Evolutionary conservation across 306 rosid genomes (phyloP), one percentile per base, ranked within the genome.

Genomic region (Dryas drummondii): DNA sequence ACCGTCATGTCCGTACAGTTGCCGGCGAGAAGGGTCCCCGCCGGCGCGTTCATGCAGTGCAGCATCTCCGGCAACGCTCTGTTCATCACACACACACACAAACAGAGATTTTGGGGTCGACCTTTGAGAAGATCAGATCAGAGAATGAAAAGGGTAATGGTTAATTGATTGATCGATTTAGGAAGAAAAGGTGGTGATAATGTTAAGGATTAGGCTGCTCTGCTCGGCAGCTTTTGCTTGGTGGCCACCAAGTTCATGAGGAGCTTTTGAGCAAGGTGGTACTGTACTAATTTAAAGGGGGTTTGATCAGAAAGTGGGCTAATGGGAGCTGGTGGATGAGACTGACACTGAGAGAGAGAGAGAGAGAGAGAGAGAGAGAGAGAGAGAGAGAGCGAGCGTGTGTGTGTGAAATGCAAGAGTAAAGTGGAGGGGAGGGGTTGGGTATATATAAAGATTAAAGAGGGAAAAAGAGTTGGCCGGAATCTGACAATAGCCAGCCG

Each of bases 1-100:
- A 78, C 83, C 63, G 86, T 74, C 78, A 70, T 70, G 75, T 82
- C 86, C 76, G 80, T 74, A 74, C 74, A 74, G 70, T 73, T 78
- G 9, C 83, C 83, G 72, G 71, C 76, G 8, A 47, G 10, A 48
- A 52, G 11, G 12, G 53, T 63, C n/a, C 68, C 84, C 27, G 56
- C 84, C n/a, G 56, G 68, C n/a, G 74, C 17, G 67, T 41, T 79
- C 65, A 74, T 49, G 47, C 77, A 78, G 81, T 82, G 68, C 61
- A 74, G 60, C 80, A 74, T 82, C 74, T 78, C 83, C 10, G 86
- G 78, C 59, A 46, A 53, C 6, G 76, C 78, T 62, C 72, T 58
- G 66, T 78, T 82, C 83, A 82, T 82, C 70, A 63, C 46, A 50
- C 66, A 45, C 66, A 11, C 13, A 37, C 50, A 7, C 40, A 10